Base-by-base conservation (phyloP, 2,329 filamentous ascomycete species). In the Arachnomyces sp. region DNA sequence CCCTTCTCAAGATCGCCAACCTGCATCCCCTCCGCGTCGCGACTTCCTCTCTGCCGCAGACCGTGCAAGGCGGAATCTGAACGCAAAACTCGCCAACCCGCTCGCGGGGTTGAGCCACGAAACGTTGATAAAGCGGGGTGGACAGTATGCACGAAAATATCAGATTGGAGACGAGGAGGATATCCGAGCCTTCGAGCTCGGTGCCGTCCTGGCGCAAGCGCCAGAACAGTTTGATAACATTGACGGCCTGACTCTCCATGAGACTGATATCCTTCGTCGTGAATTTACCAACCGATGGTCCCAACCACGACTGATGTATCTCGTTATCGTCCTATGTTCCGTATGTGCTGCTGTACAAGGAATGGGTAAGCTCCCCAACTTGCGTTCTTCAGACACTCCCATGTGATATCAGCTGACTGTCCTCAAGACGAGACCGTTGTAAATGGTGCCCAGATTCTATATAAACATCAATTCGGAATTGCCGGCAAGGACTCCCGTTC, bases 331-430 rank as follows among this genome's bases (percentile, higher is more conserved):
- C 43, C 67, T 81, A 28, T 83, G 79, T 51, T 82, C 77, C n/a
- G 68, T 77, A 14, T 81, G 74, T 32, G 81, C 81, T 12, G 79
- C 79, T 16, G 81, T 84, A 1, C 81, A 84, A 53, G 81, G 80
- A 50, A 81, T 82, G 77, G 68, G 69, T 71, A 52, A 46, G 65
- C 18, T n/a, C 18, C 34, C 29, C 7, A 18, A 41, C 25, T 9
- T 17, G 16, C 13, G 38, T 43, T 18, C 14, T n/a, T 32, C 8
- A n/a, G n/a, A n/a, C 13, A 2, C 17, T 28, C 18, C 4, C 13
- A 18, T 35, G 13, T 31, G 30, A 48, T 49, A 45, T 30, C 29
- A 43, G 12, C 34, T 38, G 15, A 29, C 38, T 15, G 53, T 44
- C 51, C n/a, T 16, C 18, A 36, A 69, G 78, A 83, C 56, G 77